Base-by-base conservation (phyloP, 805 yeast species). In the Teunomyces funiuensis region DNA sequence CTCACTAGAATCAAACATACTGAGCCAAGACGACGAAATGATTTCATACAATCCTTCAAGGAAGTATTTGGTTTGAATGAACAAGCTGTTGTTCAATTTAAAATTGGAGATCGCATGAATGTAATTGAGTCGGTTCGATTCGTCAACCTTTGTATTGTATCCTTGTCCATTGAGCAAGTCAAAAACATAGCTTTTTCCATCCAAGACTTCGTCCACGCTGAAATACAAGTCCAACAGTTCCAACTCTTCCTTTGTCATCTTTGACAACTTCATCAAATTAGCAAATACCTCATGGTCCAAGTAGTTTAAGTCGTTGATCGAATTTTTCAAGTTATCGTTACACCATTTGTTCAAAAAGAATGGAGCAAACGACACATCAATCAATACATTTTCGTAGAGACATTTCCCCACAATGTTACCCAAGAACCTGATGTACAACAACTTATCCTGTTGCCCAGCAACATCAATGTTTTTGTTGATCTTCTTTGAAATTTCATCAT, bases 361-460 rank as follows among this genome's bases (percentile, higher is more conserved):
- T 2, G 91, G 86, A 0, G 97, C 89, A 73, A 91, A 90, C 13
- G 81, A 76, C 17, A 87, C 77, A 60, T 90, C 95, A 6, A 91
- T 79, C 47, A 91, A 68, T 3, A 89, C 83, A 39, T 81, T 81
- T 41, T 88, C 96, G 57, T 87, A 88, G 3, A 91, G 66, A 54
- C 97, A 90, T 57, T 89, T 91, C 1, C 97, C 99, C 33, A 91
- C 71, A 5, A 89, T 69, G 66, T 75, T 82, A 0, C 99, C 99
- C 50, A 90, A 60, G 52, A 90, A 90, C 52, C 73, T 73, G 48
- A 74, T 56, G 41, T 71, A 62, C 22, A 53, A 43, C 18, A 66
- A 56, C 26, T 58, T 52, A 28, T 44, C 47, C 15, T 50, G 52
- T 41, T 66, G 61, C 30, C 43, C 22, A 3, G 61, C 62, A 10